phyloP scores from a whole-genome alignment of 768 basidiomycete species.

The Trametopsis cervina region DNA sequence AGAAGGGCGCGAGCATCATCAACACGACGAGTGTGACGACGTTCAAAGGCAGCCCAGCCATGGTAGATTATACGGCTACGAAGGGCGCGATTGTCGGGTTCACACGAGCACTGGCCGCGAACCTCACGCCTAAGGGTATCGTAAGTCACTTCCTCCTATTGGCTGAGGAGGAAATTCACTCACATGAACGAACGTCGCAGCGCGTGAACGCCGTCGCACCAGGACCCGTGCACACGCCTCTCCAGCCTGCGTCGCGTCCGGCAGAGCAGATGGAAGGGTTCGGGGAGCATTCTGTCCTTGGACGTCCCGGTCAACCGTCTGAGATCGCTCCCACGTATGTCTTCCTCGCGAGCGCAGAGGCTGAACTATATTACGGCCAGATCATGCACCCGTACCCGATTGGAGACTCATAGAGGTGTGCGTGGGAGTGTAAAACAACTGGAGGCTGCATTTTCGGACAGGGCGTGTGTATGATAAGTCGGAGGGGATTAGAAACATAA shows the following conservation, averaged over 20 bases:
- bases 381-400: constrained; percentile 18
- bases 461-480: too few relatives aligned
- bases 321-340: constrained; percentile 49
- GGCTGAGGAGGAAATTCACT: not conserved
- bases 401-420: constrained; percentile 9
- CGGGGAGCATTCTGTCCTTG: constrained; percentile 39
- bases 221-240: constrained; percentile 51
- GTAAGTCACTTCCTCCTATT: constrained; percentile 38
- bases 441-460: too few relatives aligned
- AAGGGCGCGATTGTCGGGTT: constrained; percentile 57
- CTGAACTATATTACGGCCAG: constrained; percentile 18
- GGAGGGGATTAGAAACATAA: too few relatives aligned
- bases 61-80: constrained; percentile 47
- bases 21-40: constrained; percentile 56
- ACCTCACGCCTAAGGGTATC: constrained; percentile 49
- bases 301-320: constrained; percentile 45
- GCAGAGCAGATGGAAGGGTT: constrained; percentile 51
- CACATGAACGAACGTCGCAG: constrained; percentile 1
- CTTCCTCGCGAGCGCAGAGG: constrained; percentile 37
- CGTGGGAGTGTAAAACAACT: too few relatives aligned
- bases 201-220: constrained; percentile 26
- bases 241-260: constrained; percentile 48
- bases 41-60: constrained; percentile 30
- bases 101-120: constrained; percentile 45
- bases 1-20: constrained; percentile 52